phyloP scores from a whole-genome alignment of 345 rosid genomes.

The Trapa bicornis region DNA sequence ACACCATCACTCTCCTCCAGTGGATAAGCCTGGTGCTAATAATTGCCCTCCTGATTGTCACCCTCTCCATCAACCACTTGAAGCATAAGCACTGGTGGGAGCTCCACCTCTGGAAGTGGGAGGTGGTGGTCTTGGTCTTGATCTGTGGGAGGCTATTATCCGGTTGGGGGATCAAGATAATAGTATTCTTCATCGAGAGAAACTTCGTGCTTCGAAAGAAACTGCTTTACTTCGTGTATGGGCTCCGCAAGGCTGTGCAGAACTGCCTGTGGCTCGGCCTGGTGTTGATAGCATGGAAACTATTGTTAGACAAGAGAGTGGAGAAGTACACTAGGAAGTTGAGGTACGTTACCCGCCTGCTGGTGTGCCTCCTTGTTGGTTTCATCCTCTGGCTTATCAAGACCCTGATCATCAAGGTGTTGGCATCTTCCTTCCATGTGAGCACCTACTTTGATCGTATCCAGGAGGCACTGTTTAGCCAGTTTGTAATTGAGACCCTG shows the following conservation, averaged over 20 bases:
- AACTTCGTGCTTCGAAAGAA: constrained; percentile 60
- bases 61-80: constrained; percentile 26
- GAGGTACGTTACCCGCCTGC: constrained; percentile 42
- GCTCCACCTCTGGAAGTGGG: constrained; percentile 85
- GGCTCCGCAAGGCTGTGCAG: constrained; percentile 64
- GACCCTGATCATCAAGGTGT: constrained; percentile 65
- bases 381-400: constrained; percentile 71
- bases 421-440: constrained; percentile 85
- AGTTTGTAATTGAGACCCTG: constrained; percentile 67
- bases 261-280: constrained; percentile 77
- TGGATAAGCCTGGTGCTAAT: constrained; percentile 58
- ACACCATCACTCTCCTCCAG: constrained; percentile 35
- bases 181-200: constrained; percentile 68
- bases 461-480: constrained; percentile 69
- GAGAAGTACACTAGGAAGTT: constrained; percentile 24
- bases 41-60: constrained; percentile 35
- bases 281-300: constrained; percentile 61
- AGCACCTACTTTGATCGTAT: constrained; percentile 89
- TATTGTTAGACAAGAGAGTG: constrained; percentile 50
- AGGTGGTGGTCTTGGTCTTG: constrained; percentile 55
- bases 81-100: constrained; percentile 28
- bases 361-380: constrained; percentile 54
- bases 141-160: constrained; percentile 80
- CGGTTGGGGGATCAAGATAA: constrained; percentile 71
- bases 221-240: constrained; percentile 77